Evolutionary conservation across 2,329 filamentous ascomycete genomes (phyloP), one percentile per base, ranked within the genome.

Genomic region (Alternaria rosae): DNA sequence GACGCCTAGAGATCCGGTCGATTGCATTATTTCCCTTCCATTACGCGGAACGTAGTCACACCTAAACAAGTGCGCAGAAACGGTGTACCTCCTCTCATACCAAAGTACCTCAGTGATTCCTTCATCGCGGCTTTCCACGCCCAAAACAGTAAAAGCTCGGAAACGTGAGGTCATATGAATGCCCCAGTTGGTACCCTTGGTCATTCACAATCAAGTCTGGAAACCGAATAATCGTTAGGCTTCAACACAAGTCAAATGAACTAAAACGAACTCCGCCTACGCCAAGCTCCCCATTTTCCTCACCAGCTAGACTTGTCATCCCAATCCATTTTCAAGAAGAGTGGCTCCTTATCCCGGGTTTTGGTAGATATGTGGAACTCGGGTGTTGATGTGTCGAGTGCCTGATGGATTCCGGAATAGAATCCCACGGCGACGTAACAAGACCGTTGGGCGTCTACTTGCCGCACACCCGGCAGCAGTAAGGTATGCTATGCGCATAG

Each of bases 381-480:
- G 26, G 9, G 17, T 6, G 5, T 35, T 15, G 17, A 6, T 23
- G 5, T 35, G 32, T 15, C 23, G 10, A 21, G 3, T 28, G 5
- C 25, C 51, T 43, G n/a, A n/a, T 9, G 12, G 2, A 4, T 43
- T 11, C n/a, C 6, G 20, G n/a, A 30, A 43, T 43, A 3, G 21
- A 51, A 15, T 7, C 21, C 38, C 5, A 35, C 17, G 6, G 6
- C 15, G 17, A 6, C 7, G 15, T 13, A 35, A 23, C 11, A 13
- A 51, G 12, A 35, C 13, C 3, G 9, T 6, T n/a, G 6, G 15
- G 26, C 11, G 6, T 7, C 11, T 20, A 52, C 53, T 57, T 47
- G 17, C 68, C 56, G 26, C 70, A 71, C 9, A 58, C 38, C 0
- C 50, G 60, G n/a, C 67, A 72, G 10, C 38, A 56, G 25, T 69